Percentiles rank a stretch among this genome's conserved stretches.
phyloP scores from a whole-genome alignment of 106 monocot genomes.

The Dioscorea zingiberensis region DNA sequence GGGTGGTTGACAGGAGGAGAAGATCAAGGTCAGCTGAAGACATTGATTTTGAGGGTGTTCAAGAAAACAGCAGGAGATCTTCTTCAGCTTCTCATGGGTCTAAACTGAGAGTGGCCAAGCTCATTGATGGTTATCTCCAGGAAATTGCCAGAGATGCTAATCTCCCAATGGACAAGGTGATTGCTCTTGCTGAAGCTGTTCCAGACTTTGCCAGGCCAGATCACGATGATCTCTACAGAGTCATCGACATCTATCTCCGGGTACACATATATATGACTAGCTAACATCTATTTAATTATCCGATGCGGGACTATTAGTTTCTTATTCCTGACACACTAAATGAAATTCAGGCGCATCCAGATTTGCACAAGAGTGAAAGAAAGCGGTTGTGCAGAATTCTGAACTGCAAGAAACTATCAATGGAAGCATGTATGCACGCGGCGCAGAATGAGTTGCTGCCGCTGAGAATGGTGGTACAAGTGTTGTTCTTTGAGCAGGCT shows the following conservation, averaged over 20 bases:
- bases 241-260: slow-evolving; percentile 68
- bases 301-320: too few relatives aligned
- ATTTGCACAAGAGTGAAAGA: slow-evolving; percentile 54
- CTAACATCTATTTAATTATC: too few relatives aligned
- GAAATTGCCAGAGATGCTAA: slow-evolving; percentile 57
- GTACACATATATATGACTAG: slow-evolving; percentile 21
- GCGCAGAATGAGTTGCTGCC: slow-evolving; percentile 84
- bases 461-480: slow-evolving; percentile 72
- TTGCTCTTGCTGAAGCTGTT: slow-evolving; percentile 54
- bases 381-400: slow-evolving; percentile 59
- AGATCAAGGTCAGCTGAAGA: slow-evolving; percentile 60
- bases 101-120: slow-evolving; percentile 60
- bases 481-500: slow-evolving; percentile 81
- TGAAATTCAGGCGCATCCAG: slow-evolving; percentile 49
- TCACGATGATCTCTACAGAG: slow-evolving; percentile 81
- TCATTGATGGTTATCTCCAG: slow-evolving; percentile 60
- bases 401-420: slow-evolving; percentile 84
- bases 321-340: too few relatives aligned
- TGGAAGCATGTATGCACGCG: slow-evolving; percentile 73
- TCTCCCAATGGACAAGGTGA: slow-evolving; percentile 53
- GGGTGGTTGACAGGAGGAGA: slow-evolving; percentile 17
- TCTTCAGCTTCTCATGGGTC: slow-evolving; percentile 63
- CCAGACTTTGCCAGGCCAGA: slow-evolving; percentile 71
- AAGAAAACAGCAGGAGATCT: slow-evolving; percentile 44
- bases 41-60: slow-evolving; percentile 35